Evolutionary conservation across 176 grass and related monocot genomes (phyloP).

Genomic region (Eragrostis nindensis): DNA sequence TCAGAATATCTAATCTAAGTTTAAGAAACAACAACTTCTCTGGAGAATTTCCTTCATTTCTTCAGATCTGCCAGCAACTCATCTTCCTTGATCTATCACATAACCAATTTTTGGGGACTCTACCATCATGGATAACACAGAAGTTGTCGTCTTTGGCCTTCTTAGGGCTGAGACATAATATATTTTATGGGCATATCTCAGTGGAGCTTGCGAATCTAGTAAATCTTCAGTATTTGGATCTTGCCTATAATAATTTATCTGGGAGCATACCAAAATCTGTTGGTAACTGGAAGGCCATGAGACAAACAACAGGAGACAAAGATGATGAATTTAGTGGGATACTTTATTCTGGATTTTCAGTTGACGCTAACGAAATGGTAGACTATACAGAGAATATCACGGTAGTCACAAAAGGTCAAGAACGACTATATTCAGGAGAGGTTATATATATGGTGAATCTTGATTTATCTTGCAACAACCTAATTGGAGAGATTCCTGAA

Average conservation of each 20-base stretch:
- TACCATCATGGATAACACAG: slow-evolving; percentile 19
- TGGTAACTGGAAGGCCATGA: neutral
- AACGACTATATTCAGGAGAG: neutral
- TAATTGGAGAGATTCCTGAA: slow-evolving; percentile 4
- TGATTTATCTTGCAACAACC: slow-evolving; percentile 43
- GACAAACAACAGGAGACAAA: neutral
- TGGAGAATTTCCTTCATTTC: slow-evolving; percentile 23
- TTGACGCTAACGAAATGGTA: neutral
- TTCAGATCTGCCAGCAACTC: neutral
- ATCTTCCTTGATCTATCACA: neutral
- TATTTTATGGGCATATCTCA: slow-evolving; percentile 47
- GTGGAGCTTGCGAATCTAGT: neutral
- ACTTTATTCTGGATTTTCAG: neutral
- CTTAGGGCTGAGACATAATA: slow-evolving; percentile 34
- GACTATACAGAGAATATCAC: neutral
- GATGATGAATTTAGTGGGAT: neutral
- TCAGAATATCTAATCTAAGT: too few relatives aligned
- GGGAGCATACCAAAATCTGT: neutral
- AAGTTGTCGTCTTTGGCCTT: neutral
- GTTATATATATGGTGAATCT: slow-evolving; percentile 38
- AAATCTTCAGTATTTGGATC: too few relatives aligned
- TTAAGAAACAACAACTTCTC: slow-evolving; percentile 40
- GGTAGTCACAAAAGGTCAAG: slow-evolving; percentile 39
- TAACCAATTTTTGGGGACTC: neutral
- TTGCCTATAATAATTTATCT: neutral